Evolutionary conservation across 2,329 filamentous ascomycete species (phyloP).

Genomic region (Alternaria triticina): DNA sequence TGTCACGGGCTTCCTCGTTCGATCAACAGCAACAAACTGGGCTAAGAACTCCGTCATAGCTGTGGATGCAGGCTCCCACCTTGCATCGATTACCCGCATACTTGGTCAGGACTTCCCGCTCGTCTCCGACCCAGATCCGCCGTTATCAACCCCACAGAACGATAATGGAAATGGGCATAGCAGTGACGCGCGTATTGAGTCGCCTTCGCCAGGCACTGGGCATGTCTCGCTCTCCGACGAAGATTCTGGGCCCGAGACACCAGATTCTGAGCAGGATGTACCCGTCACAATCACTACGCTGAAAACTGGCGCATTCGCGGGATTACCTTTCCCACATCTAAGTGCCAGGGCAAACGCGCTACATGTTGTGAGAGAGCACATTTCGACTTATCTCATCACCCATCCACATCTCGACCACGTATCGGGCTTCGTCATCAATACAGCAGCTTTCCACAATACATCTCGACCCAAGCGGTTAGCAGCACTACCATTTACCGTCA

Average conservation of each 20-base stretch:
- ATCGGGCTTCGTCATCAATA: constrained; percentile 90
- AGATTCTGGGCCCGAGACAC: constrained; percentile 37
- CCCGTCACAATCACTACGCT: constrained; percentile 61
- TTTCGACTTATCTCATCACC: constrained; percentile 90
- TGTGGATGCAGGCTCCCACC: constrained; percentile 91
- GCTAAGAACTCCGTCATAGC: constrained; percentile 81
- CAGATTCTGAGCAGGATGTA: constrained; percentile 32
- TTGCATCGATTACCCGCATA: constrained; percentile 82
- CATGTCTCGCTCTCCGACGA: constrained; percentile 31
- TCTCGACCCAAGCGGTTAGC: constrained; percentile 83
- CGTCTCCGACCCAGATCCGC: constrained; percentile 35
- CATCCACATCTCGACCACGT: constrained; percentile 98
- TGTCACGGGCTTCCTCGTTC: constrained; percentile 86
- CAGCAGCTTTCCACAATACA: constrained; percentile 79
- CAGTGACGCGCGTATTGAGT: constrained; percentile 19
- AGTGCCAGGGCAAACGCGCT: constrained; percentile 79
- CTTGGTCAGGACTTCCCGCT: constrained; percentile 65
- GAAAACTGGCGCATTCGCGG: constrained; percentile 75
- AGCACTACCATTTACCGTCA: constrained; percentile 85
- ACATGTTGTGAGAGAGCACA: constrained; percentile 76
- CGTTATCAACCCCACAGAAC: constrained; percentile 17
- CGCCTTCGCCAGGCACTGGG: constrained; percentile 35
- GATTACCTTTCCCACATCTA: constrained; percentile 71
- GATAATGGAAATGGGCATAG: constrained; percentile 27
- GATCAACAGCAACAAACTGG: constrained; percentile 81